Evolutionary conservation across 2,329 filamentous ascomycete genomes (phyloP).

Genomic region (Botrytis pseudocinerea): DNA sequence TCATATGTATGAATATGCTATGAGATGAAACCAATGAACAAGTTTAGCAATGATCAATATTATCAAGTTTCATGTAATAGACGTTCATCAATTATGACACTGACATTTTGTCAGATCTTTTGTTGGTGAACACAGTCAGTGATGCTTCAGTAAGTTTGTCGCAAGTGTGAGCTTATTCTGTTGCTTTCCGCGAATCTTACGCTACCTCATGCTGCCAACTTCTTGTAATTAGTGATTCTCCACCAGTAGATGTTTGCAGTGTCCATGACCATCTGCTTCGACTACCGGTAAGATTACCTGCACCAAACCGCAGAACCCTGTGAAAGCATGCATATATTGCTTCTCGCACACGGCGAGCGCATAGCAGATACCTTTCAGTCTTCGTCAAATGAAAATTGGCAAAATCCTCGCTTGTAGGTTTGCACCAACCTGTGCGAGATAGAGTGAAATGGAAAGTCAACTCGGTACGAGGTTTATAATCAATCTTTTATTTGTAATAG

Average conservation of each 20-base stretch:
- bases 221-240: neutral
- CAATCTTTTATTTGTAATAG: neutral
- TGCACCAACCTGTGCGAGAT: neutral
- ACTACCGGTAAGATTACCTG: neutral
- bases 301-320: neutral
- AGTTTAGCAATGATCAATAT: neutral
- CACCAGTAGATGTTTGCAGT: neutral
- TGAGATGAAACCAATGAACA: neutral
- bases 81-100: neutral
- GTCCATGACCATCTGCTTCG: neutral
- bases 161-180: neutral
- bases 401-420: neutral
- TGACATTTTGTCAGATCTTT: neutral
- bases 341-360: neutral
- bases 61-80: neutral
- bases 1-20: conserved; percentile 18
- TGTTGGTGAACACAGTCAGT: neutral
- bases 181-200: neutral
- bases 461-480: neutral
- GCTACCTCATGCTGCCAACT: neutral
- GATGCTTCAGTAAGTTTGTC: neutral
- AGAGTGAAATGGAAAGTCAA: neutral
- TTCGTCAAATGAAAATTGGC: neutral
- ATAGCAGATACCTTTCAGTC: neutral
- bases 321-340: neutral